A percentile compares a stretch with the other conserved stretches of the same genome.
Conservation (phyloP, 768 basidiomycete species). For the Tricholoma flavovirens region DNA sequence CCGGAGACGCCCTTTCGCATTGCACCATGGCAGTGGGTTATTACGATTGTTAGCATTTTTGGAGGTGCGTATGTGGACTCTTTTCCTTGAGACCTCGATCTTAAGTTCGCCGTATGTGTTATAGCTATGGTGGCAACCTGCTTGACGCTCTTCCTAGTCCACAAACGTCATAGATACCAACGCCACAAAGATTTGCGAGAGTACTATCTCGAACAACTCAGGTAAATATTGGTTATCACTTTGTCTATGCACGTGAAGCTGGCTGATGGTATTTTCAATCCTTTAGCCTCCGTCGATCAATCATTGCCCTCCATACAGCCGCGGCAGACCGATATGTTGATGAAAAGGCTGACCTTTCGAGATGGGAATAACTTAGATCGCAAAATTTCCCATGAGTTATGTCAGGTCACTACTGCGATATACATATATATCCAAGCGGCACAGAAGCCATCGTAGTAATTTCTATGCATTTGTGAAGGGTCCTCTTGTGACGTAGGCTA, state of each 20-base stretch:
- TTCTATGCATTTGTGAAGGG: not conserved
- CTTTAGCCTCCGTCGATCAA: slow-evolving; percentile 28
- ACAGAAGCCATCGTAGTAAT: too few species aligned
- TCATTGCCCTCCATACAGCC: slow-evolving; percentile 29
- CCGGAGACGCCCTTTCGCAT: slow-evolving; percentile 34
- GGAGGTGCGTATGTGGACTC: slow-evolving; percentile 25
- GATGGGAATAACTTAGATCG: not conserved
- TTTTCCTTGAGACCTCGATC: not conserved
- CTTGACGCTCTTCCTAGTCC: slow-evolving; percentile 32
- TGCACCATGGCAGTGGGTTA: slow-evolving; percentile 38
- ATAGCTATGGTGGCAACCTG: slow-evolving; percentile 35
- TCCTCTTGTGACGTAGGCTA: not conserved
- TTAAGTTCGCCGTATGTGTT: not conserved
- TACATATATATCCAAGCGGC: too few species aligned
- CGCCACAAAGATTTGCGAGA: slow-evolving; percentile 37
- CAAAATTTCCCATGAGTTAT: not conserved
- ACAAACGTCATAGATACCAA: slow-evolving; percentile 34
- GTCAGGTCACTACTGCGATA: not conserved
- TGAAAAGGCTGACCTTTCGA: slow-evolving; percentile 2
- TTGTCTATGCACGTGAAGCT: too few species aligned
- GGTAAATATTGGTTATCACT: slow-evolving; percentile 16
- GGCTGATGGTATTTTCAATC: not conserved
- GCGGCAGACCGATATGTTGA: slow-evolving; percentile 19
- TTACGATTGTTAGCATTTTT: slow-evolving; percentile 32
- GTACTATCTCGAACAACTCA: slow-evolving; percentile 46